Evolutionary conservation across 192 early-diverging fungal genomes (phyloP).

Genomic region (Backusella mclennaniae): DNA sequence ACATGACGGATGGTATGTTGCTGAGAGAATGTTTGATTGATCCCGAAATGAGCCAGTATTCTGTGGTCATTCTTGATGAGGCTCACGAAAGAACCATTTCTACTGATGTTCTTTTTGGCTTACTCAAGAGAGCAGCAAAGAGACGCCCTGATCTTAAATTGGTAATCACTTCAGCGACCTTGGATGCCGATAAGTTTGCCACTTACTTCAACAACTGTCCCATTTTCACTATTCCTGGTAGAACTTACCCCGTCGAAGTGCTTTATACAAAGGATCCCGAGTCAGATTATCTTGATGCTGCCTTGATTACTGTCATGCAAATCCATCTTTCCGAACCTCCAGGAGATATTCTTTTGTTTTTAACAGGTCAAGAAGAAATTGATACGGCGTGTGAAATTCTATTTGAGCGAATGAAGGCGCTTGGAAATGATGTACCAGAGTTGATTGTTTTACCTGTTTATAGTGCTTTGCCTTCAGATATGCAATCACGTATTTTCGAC

Average conservation of each 20-base stretch:
- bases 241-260: constrained; percentile 93
- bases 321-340: constrained; percentile 93
- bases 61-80: constrained; percentile 95
- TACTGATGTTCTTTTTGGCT: constrained; percentile 95
- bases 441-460: constrained; percentile 93
- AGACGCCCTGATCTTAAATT: constrained; percentile 88
- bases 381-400: constrained; percentile 77
- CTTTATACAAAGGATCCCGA: constrained; percentile 95
- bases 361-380: constrained; percentile 99
- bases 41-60: constrained; percentile 78
- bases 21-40: constrained; percentile 91
- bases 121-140: constrained; percentile 82
- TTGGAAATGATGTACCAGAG: constrained; percentile 66
- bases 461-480: constrained; percentile 88
- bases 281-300: constrained; percentile 90
- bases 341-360: constrained; percentile 93
- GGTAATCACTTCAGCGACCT: constrained; percentile 92
- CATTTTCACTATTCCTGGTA: constrained; percentile 95
- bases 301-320: constrained; percentile 94
- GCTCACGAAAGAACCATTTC: constrained; percentile 97
- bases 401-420: constrained; percentile 68
- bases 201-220: constrained; percentile 89
- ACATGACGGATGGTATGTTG: constrained; percentile 99
- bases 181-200: constrained; percentile 94
- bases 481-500: constrained; percentile 96